These are phyloP conservation scores for Trichodelitschia bisporula DNA, from an alignment of 495 filamentous ascomycete genomes.

Conservation along the genomic window DNA sequence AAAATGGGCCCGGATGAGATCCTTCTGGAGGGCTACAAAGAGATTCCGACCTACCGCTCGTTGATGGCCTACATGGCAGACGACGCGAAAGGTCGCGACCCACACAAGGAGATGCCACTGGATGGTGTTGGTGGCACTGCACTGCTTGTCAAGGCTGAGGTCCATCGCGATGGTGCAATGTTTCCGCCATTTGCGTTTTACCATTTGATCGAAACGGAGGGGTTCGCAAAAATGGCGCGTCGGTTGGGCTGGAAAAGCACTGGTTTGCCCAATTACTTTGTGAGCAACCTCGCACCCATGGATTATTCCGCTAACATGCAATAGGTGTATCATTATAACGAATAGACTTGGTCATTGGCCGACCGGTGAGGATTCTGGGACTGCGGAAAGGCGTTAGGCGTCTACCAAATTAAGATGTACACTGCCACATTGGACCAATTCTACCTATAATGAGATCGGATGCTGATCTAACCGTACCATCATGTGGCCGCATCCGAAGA, in stretches of 20 bases:
- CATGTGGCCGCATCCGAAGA: too few relatives aligned
- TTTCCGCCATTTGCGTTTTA: constrained; percentile 94
- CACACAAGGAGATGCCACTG: constrained; percentile 35
- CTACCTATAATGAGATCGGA: too few relatives aligned
- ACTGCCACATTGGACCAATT: too few relatives aligned
- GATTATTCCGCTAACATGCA: constrained; percentile 2
- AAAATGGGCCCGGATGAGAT: constrained; percentile 81
- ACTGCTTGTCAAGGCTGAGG: constrained; percentile 86
- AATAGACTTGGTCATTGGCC: too few relatives aligned
- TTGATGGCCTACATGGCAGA: constrained; percentile 76
- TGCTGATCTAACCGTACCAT: too few relatives aligned
- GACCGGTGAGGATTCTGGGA: too few relatives aligned
- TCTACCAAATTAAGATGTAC: too few relatives aligned
- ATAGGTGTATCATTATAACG: constrained; percentile 35
- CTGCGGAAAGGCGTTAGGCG: too few relatives aligned
- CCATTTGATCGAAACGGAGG: constrained; percentile 91
- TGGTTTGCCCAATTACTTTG: constrained; percentile 90
- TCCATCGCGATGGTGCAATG: constrained; percentile 95
- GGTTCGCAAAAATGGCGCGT: constrained; percentile 90
- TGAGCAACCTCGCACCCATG: constrained; percentile 18
- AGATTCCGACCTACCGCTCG: constrained; percentile 73
- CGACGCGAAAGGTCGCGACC: constrained; percentile 24
- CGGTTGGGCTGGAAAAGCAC: constrained; percentile 62
- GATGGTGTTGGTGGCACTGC: constrained; percentile 93
- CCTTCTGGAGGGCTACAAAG: constrained; percentile 72